Base-by-base conservation (phyloP, 345 rosid species). In the Linum lewisii region DNA sequence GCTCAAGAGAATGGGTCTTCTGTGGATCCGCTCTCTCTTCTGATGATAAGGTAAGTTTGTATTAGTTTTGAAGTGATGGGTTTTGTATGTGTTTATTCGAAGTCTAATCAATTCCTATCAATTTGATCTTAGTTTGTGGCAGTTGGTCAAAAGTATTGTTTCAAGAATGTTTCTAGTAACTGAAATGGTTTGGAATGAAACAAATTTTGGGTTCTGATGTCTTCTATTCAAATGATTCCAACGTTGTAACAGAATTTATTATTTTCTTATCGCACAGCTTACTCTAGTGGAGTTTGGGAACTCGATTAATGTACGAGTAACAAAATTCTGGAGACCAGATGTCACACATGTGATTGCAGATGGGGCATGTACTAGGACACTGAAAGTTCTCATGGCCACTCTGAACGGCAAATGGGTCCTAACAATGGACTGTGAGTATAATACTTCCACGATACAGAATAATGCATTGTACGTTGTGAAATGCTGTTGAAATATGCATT, bases 11-110 rank as follows among this genome's bases (percentile, higher is more conserved):
- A 36, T 81, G 78, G 82, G 77, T 81, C 58, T 73, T 91, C 24
- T 84, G 98, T 80, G 98, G 96, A 74, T 88, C 96, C 67, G 89
- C 89, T 62, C 74, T 91, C 63, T 88, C 90, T 67, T 58, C 78
- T 21, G 75, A 85, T 60, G 92, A 91, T n/a, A 85, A 73, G 92
- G 98, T 90, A 54, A 60, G 85, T 72, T 63, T 55, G 18, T 55
- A 24, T 62, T 24, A 16, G 15, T n/a, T n/a, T 54, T 56, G 36
- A 64, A 26, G 16, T 6, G 47, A 42, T 52, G 24, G 24, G 4
- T 20, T 24, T 19, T 24, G 4, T 20, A 29, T 29, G 34, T 29
- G 34, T n/a, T n/a, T n/a, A n/a, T n/a, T n/a, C n/a, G n/a, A n/a
- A n/a, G n/a, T n/a, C n/a, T n/a, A n/a, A n/a, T n/a, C n/a, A n/a